Base-by-base conservation (phyloP, 2,329 filamentous ascomycete genomes). In the Monilinia polystroma region DNA sequence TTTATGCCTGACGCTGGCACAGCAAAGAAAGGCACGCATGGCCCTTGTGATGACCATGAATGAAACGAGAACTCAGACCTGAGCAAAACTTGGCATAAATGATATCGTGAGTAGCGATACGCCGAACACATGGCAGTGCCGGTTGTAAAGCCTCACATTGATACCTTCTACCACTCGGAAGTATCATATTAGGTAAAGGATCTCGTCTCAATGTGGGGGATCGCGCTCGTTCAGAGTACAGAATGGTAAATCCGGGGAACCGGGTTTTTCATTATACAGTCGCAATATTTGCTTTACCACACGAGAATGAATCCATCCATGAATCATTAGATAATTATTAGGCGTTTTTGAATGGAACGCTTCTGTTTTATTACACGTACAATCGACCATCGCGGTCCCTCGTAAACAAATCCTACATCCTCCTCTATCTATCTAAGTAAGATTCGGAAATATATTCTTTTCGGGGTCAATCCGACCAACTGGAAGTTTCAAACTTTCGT, bases 131-230 rank as follows among this genome's bases (percentile, higher is more conserved):
- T 49, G 43, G 23, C 29, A 38, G 20, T 29, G 29, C 52, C 58
- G 20, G 18, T 60, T n/a, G 29, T 18, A 38, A 45, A 60, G 45
- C 45, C 32, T 62, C 45, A 51, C 29, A 18, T 51, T 51, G 29
- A 38, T 41, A 41, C 23, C 14, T 62, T 51, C 45, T 38, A 49
- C 32, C 16, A 45, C 58, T 51, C 58, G 29, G 32, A 41, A 51
- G 47, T 38, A 51, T 51, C 45, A 41, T 52, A 62, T 62, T 66
- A 66, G 64, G 64, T 62, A 53, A 62, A 60, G 26, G 18, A 49
- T 45, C 63, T 62, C 56, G 55, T 53, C 47, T 62, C 35, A 32
- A 66, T 62, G 64, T 56, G 64, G 55, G 64, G 64, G n/a, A 32
- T 41, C 49, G 49, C 51, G 49, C 32, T 55, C 18, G 32, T 59